Conservation (phyloP, 208 protist genomes). For the Novymonas esmeraldas region DNA sequence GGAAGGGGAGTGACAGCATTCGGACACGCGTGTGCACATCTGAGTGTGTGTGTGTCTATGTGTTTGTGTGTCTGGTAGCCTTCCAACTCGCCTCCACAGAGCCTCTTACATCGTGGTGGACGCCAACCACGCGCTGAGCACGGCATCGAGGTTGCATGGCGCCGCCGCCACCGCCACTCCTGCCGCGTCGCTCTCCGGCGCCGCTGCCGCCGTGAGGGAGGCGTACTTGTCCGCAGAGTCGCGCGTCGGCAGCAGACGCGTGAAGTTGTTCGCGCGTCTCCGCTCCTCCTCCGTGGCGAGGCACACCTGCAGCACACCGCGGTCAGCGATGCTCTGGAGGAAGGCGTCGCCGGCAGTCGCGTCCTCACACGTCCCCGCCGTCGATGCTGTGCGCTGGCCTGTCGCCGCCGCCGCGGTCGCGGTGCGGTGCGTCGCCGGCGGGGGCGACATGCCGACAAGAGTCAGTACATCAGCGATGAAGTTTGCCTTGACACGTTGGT, state of each 20-base stretch:
- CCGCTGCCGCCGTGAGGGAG: constrained; percentile 23
- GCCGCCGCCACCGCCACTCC: background rate
- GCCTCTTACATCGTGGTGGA: background rate
- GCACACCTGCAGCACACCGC: constrained; percentile 41
- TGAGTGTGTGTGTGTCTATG: background rate
- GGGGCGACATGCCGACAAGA: constrained; percentile 72
- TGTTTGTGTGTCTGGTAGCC: background rate
- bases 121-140: constrained; percentile 46
- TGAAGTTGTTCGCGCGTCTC: constrained; percentile 39
- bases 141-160: constrained; percentile 30
- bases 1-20: background rate
- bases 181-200: background rate
- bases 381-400: background rate
- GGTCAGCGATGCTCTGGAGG: constrained; percentile 23
- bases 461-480: constrained; percentile 81
- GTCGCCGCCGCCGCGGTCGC: background rate
- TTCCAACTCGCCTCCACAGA: background rate
- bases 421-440: constrained; percentile 5
- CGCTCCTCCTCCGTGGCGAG: constrained; percentile 56
- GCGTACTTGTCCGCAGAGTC: constrained; percentile 39
- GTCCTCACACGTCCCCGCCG: background rate
- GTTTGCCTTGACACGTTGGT: constrained; percentile 84
- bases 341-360: constrained; percentile 33
- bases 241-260: constrained; percentile 45
- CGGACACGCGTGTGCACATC: background rate